phyloP scores from a whole-genome alignment of 2,329 filamentous ascomycete genomes.

The Parastagonospora nodorum region DNA sequence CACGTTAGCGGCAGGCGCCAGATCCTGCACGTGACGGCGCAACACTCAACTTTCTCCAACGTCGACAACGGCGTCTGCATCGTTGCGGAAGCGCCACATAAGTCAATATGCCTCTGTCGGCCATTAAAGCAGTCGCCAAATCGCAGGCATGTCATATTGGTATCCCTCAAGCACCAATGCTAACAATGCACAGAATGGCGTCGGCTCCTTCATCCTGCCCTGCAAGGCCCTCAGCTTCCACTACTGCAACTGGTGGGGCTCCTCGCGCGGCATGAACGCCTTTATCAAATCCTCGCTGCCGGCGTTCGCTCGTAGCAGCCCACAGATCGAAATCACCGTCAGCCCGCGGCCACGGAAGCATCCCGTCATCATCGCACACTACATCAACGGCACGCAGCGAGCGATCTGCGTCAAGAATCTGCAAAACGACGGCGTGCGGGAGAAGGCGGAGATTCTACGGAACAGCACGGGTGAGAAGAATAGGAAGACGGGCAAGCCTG shows the following conservation, averaged over 20 bases:
- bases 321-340: constrained; percentile 87
- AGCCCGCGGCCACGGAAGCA: constrained; percentile 89
- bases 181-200: constrained; percentile 73
- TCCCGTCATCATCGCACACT: constrained; percentile 85
- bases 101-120: constrained; percentile 53
- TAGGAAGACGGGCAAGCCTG: constrained; percentile 62
- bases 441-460: constrained; percentile 76
- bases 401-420: constrained; percentile 88
- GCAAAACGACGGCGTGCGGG: constrained; percentile 76
- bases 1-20: constrained; percentile 29
- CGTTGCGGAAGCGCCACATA: constrained; percentile 15
- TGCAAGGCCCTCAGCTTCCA: constrained; percentile 95
- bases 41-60: constrained; percentile 21
- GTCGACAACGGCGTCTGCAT: constrained; percentile 3
- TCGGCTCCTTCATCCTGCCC: constrained; percentile 95
- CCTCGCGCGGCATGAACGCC: constrained; percentile 89
- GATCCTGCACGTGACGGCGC: constrained; percentile 29
- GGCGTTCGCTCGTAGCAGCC: constrained; percentile 78
- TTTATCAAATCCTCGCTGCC: constrained; percentile 81
- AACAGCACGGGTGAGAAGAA: constrained; percentile 78
- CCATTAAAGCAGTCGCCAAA: constrained; percentile 60
- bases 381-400: constrained; percentile 88
- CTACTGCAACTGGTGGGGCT: constrained; percentile 96
- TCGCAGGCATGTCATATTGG: constrained; percentile 53
- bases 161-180: constrained; percentile 1